Evolutionary conservation across 1,284 basidiomycete species (phyloP), one percentile per base, ranked within the genome.

Genomic region (Pseudozyma sp.): DNA sequence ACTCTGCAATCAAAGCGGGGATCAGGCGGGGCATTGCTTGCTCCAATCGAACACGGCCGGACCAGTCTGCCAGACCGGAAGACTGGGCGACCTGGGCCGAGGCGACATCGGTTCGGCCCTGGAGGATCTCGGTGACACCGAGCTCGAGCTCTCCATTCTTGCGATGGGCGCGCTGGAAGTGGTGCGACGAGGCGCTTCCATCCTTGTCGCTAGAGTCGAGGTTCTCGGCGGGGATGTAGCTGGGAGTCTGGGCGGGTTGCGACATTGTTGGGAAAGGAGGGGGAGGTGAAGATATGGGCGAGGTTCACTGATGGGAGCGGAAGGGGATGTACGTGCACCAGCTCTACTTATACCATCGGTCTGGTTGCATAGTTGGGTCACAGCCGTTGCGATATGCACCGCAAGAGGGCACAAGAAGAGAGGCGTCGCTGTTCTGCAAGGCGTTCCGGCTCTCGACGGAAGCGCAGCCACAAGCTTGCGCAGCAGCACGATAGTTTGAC

Each of bases 51-150:
- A 65, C 60, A 17, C 68, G 67, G 14, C 64, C 65, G 17, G 57
- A 59, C 72, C 68, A 70, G 39, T 71, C 46, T 34, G 58, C 42
- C 3, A 71, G 68, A 62, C 68, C 68, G 51, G 53, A 24, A 17
- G 68, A 50, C 4, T 24, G 29, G 31, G 60, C 74, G 1, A 78
- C 77, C 19, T 59, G 45, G 2, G 74, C 66, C 17, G 62, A 56
- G 35, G 54, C 14, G 4, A 63, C 67, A 45, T 75, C 77, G 42
- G 37, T 58, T 10, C 75, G 66, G 8, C 75, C 75, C 44, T 75
- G 68, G 30, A 74, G 66, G 51, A 77, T 72, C 35, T 79, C 77
- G 52, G 75, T 77, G 34, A 76, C 60, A 58, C 77, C 77, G 35
- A 72, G 66, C 46, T 72, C 69, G 47, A 72, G 66, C 47, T 72